Evolutionary conservation across 768 basidiomycete species (phyloP).

Genomic region (Mycena galopus): DNA sequence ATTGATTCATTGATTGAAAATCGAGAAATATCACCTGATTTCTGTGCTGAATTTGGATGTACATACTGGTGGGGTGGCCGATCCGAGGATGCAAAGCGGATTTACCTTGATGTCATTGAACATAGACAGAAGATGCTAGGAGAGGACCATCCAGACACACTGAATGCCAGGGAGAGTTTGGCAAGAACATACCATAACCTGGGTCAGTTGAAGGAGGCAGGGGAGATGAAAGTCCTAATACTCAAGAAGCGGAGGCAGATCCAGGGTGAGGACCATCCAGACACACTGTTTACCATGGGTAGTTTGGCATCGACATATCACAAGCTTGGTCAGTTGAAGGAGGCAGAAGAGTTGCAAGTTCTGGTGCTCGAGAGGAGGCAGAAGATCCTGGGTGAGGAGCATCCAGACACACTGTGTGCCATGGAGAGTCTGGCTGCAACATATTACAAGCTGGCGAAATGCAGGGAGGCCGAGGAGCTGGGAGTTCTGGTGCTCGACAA

Average conservation of each 20-base stretch:
- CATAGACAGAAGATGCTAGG: not conserved
- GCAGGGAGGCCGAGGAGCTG: no score
- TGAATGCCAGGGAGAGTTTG: not conserved
- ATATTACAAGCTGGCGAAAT: no score
- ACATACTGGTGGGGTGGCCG: not conserved
- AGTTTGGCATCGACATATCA: not conserved
- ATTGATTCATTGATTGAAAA: not conserved
- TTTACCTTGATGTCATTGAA: not conserved
- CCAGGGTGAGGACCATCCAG: not conserved
- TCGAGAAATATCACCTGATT: not conserved
- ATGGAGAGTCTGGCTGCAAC: no score
- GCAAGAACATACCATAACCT: not conserved
- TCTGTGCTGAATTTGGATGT: no score
- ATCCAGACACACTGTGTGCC: no score
- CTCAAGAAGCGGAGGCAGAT: not conserved
- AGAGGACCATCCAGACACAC: not conserved
- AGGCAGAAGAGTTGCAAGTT: no score
- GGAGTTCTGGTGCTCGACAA: no score
- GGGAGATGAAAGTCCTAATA: not conserved
- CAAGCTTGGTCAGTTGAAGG: no score
- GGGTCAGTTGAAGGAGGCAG: not conserved
- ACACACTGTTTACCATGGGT: not conserved
- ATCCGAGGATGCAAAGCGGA: not conserved
- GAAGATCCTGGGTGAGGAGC: no score
- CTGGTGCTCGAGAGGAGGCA: no score